Percentiles rank a stretch among this genome's conserved stretches.
phyloP scores from a whole-genome alignment of 1,284 basidiomycete genomes.

The Trametes sp. region DNA sequence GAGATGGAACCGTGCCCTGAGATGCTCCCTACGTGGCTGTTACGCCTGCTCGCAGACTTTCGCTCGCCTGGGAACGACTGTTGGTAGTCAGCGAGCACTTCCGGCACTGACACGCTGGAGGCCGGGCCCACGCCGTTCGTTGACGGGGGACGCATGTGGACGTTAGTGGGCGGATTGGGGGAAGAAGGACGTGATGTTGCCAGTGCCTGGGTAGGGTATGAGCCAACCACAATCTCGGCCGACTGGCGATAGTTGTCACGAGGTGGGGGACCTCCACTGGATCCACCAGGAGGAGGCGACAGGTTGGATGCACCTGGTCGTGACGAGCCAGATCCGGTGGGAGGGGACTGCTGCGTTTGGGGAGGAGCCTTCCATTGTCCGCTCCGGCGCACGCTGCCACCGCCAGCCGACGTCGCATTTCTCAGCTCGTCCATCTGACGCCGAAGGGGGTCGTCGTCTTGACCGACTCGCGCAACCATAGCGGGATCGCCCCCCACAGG shows the following conservation, averaged over 20 bases:
- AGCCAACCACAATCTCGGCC: slow-evolving; percentile 80
- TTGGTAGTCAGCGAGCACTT: slow-evolving; percentile 81
- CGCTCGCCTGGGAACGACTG: slow-evolving; percentile 91
- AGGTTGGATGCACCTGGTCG: slow-evolving; percentile 28
- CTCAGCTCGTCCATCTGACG: slow-evolving; percentile 59
- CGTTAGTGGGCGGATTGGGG: slow-evolving; percentile 73
- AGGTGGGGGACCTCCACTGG: slow-evolving; percentile 27
- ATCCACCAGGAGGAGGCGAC: slow-evolving; percentile 36
- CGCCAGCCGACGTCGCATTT: slow-evolving; percentile 32
- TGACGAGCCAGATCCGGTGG: slow-evolving; percentile 29
- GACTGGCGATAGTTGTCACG: slow-evolving; percentile 62
- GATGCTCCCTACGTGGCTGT: slow-evolving; percentile 37
- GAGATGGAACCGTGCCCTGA: slow-evolving; percentile 32
- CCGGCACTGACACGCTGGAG: slow-evolving; percentile 64
- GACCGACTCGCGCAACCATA: slow-evolving; percentile 40
- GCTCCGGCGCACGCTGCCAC: slow-evolving; percentile 50
- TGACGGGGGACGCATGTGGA: slow-evolving; percentile 76
- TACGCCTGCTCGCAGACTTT: slow-evolving; percentile 57
- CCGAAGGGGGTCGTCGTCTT: slow-evolving; percentile 67
- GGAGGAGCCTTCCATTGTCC: slow-evolving; percentile 56
- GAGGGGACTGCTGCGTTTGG: slow-evolving; percentile 48
- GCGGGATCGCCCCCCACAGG: slow-evolving; percentile 18
- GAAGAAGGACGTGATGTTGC: slow-evolving; percentile 72
- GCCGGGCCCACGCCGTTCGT: slow-evolving; percentile 45
- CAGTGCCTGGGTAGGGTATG: slow-evolving; percentile 55